Conservation (phyloP, 2,329 filamentous ascomycete species). For the Mariannaea elegans region DNA sequence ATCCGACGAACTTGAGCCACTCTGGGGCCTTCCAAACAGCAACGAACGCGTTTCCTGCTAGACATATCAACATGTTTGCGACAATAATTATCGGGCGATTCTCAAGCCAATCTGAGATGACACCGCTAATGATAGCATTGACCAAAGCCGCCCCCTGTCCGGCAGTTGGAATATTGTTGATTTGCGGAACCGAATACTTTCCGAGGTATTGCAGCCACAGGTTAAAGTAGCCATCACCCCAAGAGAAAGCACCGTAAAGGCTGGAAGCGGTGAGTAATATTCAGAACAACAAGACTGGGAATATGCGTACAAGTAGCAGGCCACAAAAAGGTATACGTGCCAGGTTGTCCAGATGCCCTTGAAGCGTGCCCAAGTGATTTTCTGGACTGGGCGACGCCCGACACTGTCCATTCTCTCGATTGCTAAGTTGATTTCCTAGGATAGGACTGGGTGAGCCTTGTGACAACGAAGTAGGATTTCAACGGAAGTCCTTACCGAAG, state of each 20-base stretch:
- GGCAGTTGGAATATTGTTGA: slow-evolving; percentile 54
- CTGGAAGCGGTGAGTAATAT: not conserved
- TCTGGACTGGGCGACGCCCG: slow-evolving; percentile 15
- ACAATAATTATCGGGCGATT: slow-evolving; percentile 24
- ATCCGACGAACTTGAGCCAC: slow-evolving; percentile 22
- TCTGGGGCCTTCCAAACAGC: slow-evolving; percentile 18
- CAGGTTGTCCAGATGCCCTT: slow-evolving; percentile 22
- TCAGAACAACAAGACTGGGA: fast-evolving
- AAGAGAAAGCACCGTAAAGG: slow-evolving; percentile 20
- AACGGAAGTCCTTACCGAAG: slow-evolving; percentile 5
- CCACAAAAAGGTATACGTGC: slow-evolving; percentile 24
- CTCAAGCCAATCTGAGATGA: slow-evolving; percentile 16
- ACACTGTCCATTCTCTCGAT: slow-evolving; percentile 19
- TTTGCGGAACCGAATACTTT: slow-evolving; percentile 46
- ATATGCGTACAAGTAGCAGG: slow-evolving; percentile 13
- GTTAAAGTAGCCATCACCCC: slow-evolving; percentile 43
- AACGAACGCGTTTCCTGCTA: slow-evolving; percentile 16
- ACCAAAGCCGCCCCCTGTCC: slow-evolving; percentile 24
- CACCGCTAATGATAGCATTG: slow-evolving; percentile 22
- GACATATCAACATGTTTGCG: slow-evolving; percentile 22
- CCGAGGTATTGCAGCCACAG: slow-evolving; percentile 49
- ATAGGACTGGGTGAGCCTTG: not conserved
- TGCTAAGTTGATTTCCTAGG: slow-evolving; percentile 17
- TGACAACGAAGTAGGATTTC: not conserved
- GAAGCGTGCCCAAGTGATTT: slow-evolving; percentile 23